Evolutionary conservation across 139 green algal genomes (phyloP).

Genomic region (Zygnema circumcarinatum): DNA sequence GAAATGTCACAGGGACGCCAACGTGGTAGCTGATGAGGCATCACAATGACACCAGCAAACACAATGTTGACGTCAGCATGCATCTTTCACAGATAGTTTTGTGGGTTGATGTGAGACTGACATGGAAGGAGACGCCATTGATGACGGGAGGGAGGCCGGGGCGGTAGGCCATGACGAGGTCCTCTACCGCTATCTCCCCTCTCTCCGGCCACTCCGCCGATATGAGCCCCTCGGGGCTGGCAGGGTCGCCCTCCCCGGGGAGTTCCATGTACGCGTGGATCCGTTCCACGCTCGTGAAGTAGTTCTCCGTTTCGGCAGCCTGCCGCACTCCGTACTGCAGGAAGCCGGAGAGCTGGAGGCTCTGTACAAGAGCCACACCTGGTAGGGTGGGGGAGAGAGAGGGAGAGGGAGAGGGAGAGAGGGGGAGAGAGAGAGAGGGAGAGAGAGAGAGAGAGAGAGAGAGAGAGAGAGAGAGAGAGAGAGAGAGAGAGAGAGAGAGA

Average conservation of each 20-base stretch:
- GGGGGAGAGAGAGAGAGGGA: background rate
- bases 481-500: too few relatives aligned
- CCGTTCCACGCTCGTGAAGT: slow-evolving; percentile 92
- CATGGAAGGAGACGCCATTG: slow-evolving; percentile 70
- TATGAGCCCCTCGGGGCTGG: slow-evolving; percentile 15
- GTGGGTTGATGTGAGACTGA: background rate
- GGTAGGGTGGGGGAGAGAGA: too few relatives aligned
- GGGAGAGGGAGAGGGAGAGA: background rate
- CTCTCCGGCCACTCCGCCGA: slow-evolving; percentile 67
- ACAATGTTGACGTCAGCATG: too few relatives aligned
- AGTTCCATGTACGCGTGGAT: slow-evolving; percentile 77
- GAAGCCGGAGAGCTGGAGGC: slow-evolving; percentile 42
- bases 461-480: too few relatives aligned
- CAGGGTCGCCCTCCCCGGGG: slow-evolving; percentile 29
- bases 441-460: background rate
- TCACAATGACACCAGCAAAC: too few relatives aligned
- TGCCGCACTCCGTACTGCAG: slow-evolving; percentile 51
- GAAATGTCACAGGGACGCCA: too few relatives aligned
- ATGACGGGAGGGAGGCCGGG: slow-evolving; percentile 82
- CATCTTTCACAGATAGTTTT: too few relatives aligned
- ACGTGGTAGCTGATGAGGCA: too few relatives aligned
- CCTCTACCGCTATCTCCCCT: slow-evolving; percentile 69
- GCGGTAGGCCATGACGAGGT: slow-evolving; percentile 84
- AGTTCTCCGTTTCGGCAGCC: slow-evolving; percentile 73
- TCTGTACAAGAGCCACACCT: slow-evolving; percentile 53